Base-by-base conservation (phyloP, 257 asterid species). In the Solanum chiquidenum region DNA sequence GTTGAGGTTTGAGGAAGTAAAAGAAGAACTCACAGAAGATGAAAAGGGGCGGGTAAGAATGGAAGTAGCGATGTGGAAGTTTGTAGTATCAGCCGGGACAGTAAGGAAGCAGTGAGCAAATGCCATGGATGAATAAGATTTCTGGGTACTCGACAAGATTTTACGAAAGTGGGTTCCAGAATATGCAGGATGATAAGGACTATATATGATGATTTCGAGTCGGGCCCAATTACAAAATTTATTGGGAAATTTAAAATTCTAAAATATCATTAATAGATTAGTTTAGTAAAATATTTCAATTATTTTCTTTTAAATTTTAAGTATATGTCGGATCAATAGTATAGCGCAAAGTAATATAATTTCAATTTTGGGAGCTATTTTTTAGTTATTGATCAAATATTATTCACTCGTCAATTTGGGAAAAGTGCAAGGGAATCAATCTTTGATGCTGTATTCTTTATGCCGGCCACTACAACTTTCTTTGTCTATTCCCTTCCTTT, bases 111-210 rank as follows among this genome's bases (percentile, higher is more conserved):
- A 90, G 89, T 87, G 95, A 52, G 91, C 90, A 88, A 90, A 88
- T 37, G 98, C 98, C 98, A 95, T 95, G 75, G 94, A 73, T 85
- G 21, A 46, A 1, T 25, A 3, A 44, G 16, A 5, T 44, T 11
- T 40, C 12, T 25, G 52, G 71, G 83, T 60, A 69, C 0, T 68
- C 34, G 10, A 35, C 69, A 34, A 66, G 58, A 37, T 66, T 62
- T 13, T 62, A 13, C 38, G 64, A 25, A 25, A 35, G 20, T 69
- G 31, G 25, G 31, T 66, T 66, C 87, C 12, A 85, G 87, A 66
- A 85, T 66, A 25, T 31, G 3, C 66, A 16, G 66, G 62, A 84
- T 42, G 20, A 18, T 11, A 62, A 58, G 29, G 42, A 84, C 7
- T 69, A 1, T 37, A 35, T 62, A 20, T 14, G 4, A 76, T n/a